Evolutionary conservation across 176 grass and related monocot species (phyloP).

Genomic region (Musa schizocarpa): DNA sequence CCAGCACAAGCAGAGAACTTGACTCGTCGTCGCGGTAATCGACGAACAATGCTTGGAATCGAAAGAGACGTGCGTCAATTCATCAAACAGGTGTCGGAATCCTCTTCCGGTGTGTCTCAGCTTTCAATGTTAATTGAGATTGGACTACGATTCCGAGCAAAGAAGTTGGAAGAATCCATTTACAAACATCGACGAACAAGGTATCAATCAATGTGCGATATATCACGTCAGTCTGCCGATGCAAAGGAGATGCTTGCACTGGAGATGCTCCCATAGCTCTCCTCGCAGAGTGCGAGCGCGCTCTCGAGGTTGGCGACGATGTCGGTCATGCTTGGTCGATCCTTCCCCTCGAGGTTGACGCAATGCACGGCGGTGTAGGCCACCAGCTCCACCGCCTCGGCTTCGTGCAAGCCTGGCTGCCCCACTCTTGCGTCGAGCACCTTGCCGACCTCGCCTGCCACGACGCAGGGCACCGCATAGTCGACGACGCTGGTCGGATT

Average conservation of each 20-base stretch:
- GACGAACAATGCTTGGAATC: neutral
- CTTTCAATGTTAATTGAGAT: neutral
- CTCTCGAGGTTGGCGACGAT: slow-evolving; percentile 76
- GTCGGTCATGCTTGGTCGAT: slow-evolving; percentile 58
- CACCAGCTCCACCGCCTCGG: slow-evolving; percentile 76
- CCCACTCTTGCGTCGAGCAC: slow-evolving; percentile 56
- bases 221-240: slow-evolving; percentile 35
- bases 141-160: neutral
- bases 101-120: neutral
- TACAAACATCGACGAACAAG: neutral
- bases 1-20: neutral
- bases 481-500: slow-evolving; percentile 60
- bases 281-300: slow-evolving; percentile 56
- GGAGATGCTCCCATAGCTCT: slow-evolving; percentile 39
- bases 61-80: neutral
- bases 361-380: slow-evolving; percentile 69
- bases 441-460: slow-evolving; percentile 35
- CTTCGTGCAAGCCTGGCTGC: slow-evolving; percentile 27
- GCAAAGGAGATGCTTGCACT: slow-evolving; percentile 47
- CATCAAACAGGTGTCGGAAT: neutral
- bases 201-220: neutral
- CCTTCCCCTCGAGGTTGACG: slow-evolving; percentile 55
- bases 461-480: slow-evolving; percentile 43
- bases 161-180: neutral
- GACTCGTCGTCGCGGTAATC: neutral